phyloP scores from a whole-genome alignment of 345 rosid genomes.

The Brassica carinata region DNA sequence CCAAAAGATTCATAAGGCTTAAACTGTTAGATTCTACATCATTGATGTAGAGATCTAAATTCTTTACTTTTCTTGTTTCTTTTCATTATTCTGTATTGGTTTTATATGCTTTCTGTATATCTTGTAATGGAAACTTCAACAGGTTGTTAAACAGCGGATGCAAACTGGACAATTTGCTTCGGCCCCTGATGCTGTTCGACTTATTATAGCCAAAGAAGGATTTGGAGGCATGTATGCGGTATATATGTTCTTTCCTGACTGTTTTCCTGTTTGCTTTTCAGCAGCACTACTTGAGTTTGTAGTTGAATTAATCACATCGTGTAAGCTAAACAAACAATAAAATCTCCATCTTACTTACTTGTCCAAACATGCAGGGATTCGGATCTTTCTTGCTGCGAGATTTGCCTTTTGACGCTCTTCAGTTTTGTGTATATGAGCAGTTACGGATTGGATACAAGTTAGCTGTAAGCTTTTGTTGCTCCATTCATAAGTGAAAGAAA shows the following conservation, averaged over 20 bases:
- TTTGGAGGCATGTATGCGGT: constrained; percentile 76
- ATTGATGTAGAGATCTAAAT: neutral
- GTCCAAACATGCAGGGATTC: constrained; percentile 62
- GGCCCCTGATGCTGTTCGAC: constrained; percentile 66
- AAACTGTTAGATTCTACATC: constrained; percentile 26
- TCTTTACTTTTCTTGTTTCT: constrained; percentile 1
- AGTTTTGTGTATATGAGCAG: constrained; percentile 93
- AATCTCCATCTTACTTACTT: neutral
- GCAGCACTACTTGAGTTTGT: neutral
- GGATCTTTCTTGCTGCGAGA: constrained; percentile 88
- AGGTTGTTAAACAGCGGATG: constrained; percentile 82
- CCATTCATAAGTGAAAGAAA: neutral
- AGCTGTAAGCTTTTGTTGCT: constrained; percentile 55
- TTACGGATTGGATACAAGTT: constrained; percentile 76
- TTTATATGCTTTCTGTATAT: neutral
- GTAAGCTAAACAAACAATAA: neutral
- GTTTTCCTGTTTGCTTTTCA: constrained; percentile 6
- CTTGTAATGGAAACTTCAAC: constrained; percentile 22
- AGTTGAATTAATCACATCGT: neutral
- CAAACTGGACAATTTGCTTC: constrained; percentile 76
- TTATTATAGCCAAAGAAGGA: constrained; percentile 61
- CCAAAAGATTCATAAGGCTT: constrained; percentile 26
- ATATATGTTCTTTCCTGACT: constrained; percentile 30
- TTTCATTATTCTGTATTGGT: constrained; percentile 5
- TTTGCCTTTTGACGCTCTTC: constrained; percentile 92